Evolutionary conservation across 305 asterid genomes (phyloP), one percentile per base, ranked within the genome.

Genomic region (Ajuga reptans): DNA sequence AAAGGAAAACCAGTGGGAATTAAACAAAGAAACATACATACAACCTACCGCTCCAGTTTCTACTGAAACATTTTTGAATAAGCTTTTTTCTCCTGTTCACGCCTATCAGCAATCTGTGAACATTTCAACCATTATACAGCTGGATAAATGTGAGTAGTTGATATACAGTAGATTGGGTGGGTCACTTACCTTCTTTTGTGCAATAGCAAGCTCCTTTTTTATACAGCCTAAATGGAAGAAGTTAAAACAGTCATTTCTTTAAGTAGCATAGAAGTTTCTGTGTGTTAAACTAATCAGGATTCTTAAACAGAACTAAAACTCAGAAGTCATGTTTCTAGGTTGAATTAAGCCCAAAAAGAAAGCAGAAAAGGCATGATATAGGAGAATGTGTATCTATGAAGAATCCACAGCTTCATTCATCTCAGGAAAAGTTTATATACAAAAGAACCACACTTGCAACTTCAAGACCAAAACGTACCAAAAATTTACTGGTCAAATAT

Each of bases 101-200:
- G 79, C 77, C 96, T 81, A 75, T 84, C 95, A 64, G 92, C 82
- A 81, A 92, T 72, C 98, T 92, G 75, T 74, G 29, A 66, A 64
- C 69, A 60, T 51, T 15, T 43, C 4, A 78, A 57, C 62, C 68
- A 64, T 55, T 70, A 57, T 72, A 67, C 29, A 24, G 68, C 39
- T 70, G 39, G 33, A 34, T 31, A 50, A 11, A 70, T 18, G 33
- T 24, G 9, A 51, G 15, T 63, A 61, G 66, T 24, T 49, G 64
- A 21, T 17, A 37, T 16, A 55, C 64, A 57, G 10, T 43, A 9
- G 46, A 60, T 47, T 42, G 27, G 34, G 18, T 42, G 27, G 34
- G 18, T 74, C 52, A 71, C 66, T 73, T 50, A 86, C 98, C 98
- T 83, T 92, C 87, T 85, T 87, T 83, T 82, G 88, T 64, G 90